Evolutionary conservation across 1,284 basidiomycete species (phyloP).

Genomic region (Ustilago esculenta): DNA sequence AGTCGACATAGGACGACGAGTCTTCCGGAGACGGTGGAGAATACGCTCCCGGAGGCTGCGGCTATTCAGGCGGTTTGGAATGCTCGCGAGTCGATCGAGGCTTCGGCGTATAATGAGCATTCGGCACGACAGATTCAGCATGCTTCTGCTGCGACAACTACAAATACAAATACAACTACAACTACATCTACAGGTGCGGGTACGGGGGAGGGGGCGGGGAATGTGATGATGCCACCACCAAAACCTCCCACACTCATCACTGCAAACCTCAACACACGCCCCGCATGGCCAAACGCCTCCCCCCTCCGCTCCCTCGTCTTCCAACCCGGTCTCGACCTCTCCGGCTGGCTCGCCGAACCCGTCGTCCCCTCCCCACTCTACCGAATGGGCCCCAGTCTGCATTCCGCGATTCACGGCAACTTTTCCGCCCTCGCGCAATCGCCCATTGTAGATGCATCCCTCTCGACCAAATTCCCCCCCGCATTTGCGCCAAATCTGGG

Average conservation of each 20-base stretch:
- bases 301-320: slow-evolving; percentile 30
- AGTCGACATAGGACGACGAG: slow-evolving; percentile 39
- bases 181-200: too few species aligned
- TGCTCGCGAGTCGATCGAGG: slow-evolving; percentile 10
- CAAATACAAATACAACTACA: too few species aligned
- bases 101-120: slow-evolving; percentile 1
- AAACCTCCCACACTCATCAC: slow-evolving; percentile 41
- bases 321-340: slow-evolving; percentile 50
- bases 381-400: slow-evolving; percentile 56
- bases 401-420: slow-evolving; percentile 39
- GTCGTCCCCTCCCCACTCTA: slow-evolving; percentile 64
- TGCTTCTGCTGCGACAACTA: neutral
- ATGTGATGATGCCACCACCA: slow-evolving; percentile 38
- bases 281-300: slow-evolving; percentile 35
- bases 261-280: slow-evolving; percentile 35
- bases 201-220: too few species aligned
- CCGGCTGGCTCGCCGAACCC: slow-evolving; percentile 64
- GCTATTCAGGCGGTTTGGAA: slow-evolving; percentile 20
- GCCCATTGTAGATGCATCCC: slow-evolving; percentile 31
- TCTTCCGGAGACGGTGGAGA: slow-evolving; percentile 24
- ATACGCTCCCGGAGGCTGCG: slow-evolving; percentile 4
- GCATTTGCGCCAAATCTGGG: slow-evolving; percentile 42
- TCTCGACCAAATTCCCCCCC: slow-evolving; percentile 48
- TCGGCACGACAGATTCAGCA: slow-evolving; percentile 13
- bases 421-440: slow-evolving; percentile 38